A percentile compares a stretch with the other conserved stretches of the same genome.
phyloP scores from a whole-genome alignment of 2,329 filamentous ascomycete genomes.

The Leptographium wingfieldii region DNA sequence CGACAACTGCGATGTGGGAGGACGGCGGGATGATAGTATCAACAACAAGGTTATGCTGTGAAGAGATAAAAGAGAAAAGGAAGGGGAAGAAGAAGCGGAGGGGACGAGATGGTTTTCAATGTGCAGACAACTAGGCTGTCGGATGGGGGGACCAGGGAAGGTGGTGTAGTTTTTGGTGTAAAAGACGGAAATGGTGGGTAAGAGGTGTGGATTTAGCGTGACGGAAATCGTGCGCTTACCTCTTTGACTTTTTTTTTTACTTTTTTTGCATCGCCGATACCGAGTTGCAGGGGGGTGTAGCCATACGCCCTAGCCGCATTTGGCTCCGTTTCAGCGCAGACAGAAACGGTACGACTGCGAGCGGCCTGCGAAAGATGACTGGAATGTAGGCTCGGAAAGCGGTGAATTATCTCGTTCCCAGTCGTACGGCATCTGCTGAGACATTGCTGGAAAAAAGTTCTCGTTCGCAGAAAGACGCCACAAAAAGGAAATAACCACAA shows the following conservation, averaged over 20 bases:
- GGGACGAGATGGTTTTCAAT: conserved; percentile 11
- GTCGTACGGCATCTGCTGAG: neutral
- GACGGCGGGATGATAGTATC: neutral
- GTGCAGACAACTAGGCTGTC: neutral
- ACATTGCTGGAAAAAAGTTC: neutral
- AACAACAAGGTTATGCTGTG: conserved; percentile 5
- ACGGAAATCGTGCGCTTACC: conserved; percentile 3
- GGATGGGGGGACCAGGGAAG: conserved; percentile 1
- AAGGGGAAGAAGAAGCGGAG: neutral
- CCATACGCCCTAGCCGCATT: neutral
- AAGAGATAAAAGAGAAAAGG: neutral
- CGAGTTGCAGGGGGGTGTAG: neutral
- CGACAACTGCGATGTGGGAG: conserved; percentile 4
- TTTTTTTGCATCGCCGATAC: conserved; percentile 1
- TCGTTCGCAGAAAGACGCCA: neutral
- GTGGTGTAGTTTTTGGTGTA: conserved; percentile 3
- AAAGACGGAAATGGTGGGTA: conserved; percentile 1
- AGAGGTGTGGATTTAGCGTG: conserved; percentile 10
- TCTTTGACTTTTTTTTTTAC: neutral
- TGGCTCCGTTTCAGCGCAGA: neutral
- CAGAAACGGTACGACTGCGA: neutral
- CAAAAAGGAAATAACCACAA: neutral
- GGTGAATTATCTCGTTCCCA: neutral
- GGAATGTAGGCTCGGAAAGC: neutral
- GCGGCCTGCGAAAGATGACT: neutral